Evolutionary conservation across 2,329 filamentous ascomycete species (phyloP), one percentile per base, ranked within the genome.

Genomic region (Trichoderma harzianum): DNA sequence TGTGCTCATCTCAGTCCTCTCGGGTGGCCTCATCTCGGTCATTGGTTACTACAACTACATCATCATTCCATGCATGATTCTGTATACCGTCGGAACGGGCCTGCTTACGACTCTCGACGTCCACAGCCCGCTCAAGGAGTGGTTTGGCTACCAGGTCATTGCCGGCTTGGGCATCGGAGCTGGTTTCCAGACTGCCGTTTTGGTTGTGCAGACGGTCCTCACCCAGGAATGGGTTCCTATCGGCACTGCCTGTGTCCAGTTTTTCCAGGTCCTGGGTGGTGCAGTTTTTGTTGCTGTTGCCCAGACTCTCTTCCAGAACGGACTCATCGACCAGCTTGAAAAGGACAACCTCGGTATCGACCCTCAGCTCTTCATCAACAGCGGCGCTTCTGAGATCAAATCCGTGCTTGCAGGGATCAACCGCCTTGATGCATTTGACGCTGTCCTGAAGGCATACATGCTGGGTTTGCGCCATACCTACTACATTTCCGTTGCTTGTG

Each of bases 241-340:
- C 1, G 87, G 81, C 32, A 87, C 84, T 6, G 85, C 86, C 7
- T 85, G 82, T 65, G 83, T 88, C 1, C 83, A 86, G 43, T 91
- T 93, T 80, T 89, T 89, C 81, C 89, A 92, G 77, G 85, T 85
- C 2, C 84, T 93, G 4, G 90, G 90, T 53, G 90, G 90, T 4
- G 89, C 91, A 2, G 80, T 93, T 28, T 88, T 89, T 74, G 87
- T 93, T 62, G 86, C 88, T 7, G 87, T 92, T 11, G 87, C 88
- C 0, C 89, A 93, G 78, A 88, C 90, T 24, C 85, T 92, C 60
- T 92, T 93, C 82, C 86, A 89, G 74, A 92, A 92, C 76, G 88
- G 86, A 0, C 82, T 93, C 21, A 81, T 89, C 60, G 78, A 83
- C 4, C 83, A 86, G 43, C 82, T 93, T 4, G 74, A 77, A n/a